Conservation (phyloP, 495 filamentous ascomycete species). For the Talaromyces ruber region DNA sequence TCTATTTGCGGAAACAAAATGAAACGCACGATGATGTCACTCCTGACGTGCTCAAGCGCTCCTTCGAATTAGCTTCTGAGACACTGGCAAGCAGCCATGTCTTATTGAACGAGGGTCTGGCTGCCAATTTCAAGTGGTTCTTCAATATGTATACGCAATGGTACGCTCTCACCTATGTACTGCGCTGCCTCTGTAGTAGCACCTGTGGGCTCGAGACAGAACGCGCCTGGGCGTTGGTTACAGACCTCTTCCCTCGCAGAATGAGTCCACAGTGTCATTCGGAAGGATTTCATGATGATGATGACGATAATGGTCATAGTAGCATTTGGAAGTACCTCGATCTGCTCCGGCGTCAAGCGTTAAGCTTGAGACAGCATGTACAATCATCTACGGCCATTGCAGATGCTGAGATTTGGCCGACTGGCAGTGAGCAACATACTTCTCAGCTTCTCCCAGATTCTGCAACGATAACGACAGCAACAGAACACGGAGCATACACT, state of each 20-base stretch:
- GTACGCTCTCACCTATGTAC: slow-evolving; percentile 45
- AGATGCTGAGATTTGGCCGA: background rate
- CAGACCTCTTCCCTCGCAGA: slow-evolving; percentile 21
- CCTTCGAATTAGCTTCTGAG: slow-evolving; percentile 14
- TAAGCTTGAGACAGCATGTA: slow-evolving; percentile 3
- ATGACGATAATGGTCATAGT: slow-evolving; percentile 8
- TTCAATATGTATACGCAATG: slow-evolving; percentile 47
- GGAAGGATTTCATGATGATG: no score
- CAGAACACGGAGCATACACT: background rate
- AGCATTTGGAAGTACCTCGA: slow-evolving; percentile 14
- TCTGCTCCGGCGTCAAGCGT: slow-evolving; percentile 11
- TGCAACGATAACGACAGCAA: background rate
- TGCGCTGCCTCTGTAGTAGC: slow-evolving; percentile 35
- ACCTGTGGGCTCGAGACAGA: slow-evolving; percentile 34
- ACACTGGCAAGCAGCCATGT: slow-evolving; percentile 34
- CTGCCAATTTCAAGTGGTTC: slow-evolving; percentile 45
- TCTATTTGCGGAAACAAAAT: slow-evolving; percentile 10
- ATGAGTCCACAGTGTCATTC: no score
- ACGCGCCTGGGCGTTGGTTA: slow-evolving; percentile 39
- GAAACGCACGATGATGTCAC: background rate
- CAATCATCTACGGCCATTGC: no score
- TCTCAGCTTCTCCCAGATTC: no score
- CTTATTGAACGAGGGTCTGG: slow-evolving; percentile 26
- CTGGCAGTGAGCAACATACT: no score
- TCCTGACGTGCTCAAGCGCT: slow-evolving; percentile 27